Percentiles rank a stretch among this genome's conserved stretches.
phyloP scores from a whole-genome alignment of 176 grass and related monocot species.

The Triticum monococcum region DNA sequence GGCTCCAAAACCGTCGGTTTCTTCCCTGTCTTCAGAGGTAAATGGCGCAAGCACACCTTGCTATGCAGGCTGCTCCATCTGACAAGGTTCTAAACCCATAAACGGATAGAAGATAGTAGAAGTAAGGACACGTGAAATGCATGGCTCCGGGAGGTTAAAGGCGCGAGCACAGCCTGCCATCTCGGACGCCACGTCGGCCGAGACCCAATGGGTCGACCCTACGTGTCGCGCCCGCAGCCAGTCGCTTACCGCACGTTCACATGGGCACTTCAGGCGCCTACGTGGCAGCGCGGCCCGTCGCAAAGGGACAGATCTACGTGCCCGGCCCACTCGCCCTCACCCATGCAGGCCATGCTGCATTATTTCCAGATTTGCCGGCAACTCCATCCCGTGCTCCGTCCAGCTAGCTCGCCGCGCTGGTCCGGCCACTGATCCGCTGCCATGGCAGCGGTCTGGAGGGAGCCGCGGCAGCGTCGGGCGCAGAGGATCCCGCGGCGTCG shows the following conservation, averaged over 20 bases:
- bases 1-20: not conserved
- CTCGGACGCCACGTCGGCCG: conserved; percentile 7
- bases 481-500: not conserved
- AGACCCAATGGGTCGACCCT: conserved; percentile 21
- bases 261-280: conserved; percentile 25
- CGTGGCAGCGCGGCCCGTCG: not conserved
- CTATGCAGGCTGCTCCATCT: not conserved
- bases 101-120: too few relatives aligned
- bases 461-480: rapidly evolving
- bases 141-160: not conserved
- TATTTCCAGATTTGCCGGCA: conserved; percentile 22
- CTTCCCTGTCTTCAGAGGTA: too few relatives aligned
- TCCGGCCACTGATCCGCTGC: not conserved
- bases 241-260: conserved; percentile 42
- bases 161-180: not conserved
- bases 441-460: not conserved
- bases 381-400: not conserved
- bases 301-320: conserved; percentile 45
- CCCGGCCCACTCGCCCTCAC: not conserved
- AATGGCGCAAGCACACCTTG: too few relatives aligned
- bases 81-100: too few relatives aligned
- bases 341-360: conserved; percentile 55
- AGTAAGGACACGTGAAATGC: not conserved
- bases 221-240: conserved; percentile 34
- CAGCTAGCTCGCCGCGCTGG: too few relatives aligned